These are phyloP conservation scores for Ophiostoma angusticollis DNA, from an alignment of 2,329 filamentous ascomycete species.

Conservation along the genomic window DNA sequence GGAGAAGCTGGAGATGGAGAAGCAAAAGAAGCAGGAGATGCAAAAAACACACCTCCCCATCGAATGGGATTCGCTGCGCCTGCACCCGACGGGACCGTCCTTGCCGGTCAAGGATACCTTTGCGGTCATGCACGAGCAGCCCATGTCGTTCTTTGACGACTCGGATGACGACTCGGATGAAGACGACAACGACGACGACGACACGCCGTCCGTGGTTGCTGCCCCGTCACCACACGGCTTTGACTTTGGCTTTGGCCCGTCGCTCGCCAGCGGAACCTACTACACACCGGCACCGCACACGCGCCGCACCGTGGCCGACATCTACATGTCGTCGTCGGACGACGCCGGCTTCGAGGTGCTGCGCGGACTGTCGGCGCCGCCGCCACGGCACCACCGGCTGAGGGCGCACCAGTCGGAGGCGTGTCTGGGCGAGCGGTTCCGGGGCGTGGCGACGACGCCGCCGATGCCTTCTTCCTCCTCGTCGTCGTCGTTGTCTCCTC, in stretches of 20 bases:
- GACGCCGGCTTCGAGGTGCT: slow-evolving; percentile 5
- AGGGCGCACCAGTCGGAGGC: slow-evolving; percentile 9
- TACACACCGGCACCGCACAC: neutral
- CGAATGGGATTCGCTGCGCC: slow-evolving; percentile 23
- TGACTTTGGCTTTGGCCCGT: slow-evolving; percentile 21
- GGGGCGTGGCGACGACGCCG: slow-evolving; percentile 4
- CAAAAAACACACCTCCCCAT: too few relatives aligned
- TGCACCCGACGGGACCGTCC: slow-evolving; percentile 19
- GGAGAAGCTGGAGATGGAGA: too few relatives aligned
- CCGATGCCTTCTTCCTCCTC: too few relatives aligned
- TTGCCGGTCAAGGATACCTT: slow-evolving; percentile 5
- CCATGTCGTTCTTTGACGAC: slow-evolving; percentile 1
- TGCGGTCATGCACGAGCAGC: slow-evolving; percentile 3
- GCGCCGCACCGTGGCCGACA: slow-evolving; percentile 12
- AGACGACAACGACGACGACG: slow-evolving; percentile 2
- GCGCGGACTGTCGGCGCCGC: slow-evolving; percentile 12
- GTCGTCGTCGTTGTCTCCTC: slow-evolving; percentile 9
- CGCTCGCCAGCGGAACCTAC: neutral
- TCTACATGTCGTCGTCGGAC: slow-evolving; percentile 8
- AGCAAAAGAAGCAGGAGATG: too few relatives aligned
- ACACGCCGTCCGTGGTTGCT: neutral
- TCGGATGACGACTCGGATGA: slow-evolving; percentile 3
- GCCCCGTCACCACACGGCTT: slow-evolving; percentile 15
- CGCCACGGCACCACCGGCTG: slow-evolving; percentile 10
- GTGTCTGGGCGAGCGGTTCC: slow-evolving; percentile 1